Conservation (phyloP, 116 monocot species). For the Zostera marina region DNA sequence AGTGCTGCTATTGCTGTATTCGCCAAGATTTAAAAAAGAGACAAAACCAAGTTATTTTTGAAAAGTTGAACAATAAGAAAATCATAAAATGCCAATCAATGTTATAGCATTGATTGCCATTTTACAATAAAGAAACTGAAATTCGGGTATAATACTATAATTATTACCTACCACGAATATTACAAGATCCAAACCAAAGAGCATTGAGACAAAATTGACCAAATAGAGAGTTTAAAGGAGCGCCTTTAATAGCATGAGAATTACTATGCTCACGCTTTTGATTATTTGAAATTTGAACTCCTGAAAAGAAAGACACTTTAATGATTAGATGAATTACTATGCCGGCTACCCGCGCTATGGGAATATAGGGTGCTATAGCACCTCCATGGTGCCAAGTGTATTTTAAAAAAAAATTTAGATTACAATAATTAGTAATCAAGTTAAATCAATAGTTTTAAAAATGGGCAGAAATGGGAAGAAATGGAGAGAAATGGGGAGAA, state of each 20-base stretch:
- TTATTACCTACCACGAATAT: constrained; percentile 49
- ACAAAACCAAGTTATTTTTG: background rate
- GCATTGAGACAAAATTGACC: constrained; percentile 90
- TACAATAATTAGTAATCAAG: too few species aligned
- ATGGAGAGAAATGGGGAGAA: too few species aligned
- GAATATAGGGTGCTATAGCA: too few species aligned
- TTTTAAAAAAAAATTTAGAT: too few species aligned
- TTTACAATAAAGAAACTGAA: background rate
- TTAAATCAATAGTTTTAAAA: too few species aligned
- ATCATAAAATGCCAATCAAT: background rate
- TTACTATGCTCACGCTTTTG: constrained; percentile 25
- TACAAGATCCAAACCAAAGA: constrained; percentile 93
- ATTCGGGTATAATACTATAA: background rate
- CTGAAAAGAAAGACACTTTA: constrained; percentile 13
- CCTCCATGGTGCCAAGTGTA: too few species aligned
- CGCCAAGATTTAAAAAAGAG: constrained; percentile 6
- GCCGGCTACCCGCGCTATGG: too few species aligned
- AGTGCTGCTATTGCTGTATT: constrained; percentile 56
- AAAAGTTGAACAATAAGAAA: background rate
- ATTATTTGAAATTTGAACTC: constrained; percentile 20
- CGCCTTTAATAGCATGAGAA: constrained; percentile 66
- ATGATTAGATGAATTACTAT: background rate
- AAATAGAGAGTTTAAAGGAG: constrained; percentile 79
- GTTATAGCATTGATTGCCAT: too few species aligned
- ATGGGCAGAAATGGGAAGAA: too few species aligned